phyloP scores from a whole-genome alignment of 495 filamentous ascomycete genomes.

The Lineolata rhizophorae region DNA sequence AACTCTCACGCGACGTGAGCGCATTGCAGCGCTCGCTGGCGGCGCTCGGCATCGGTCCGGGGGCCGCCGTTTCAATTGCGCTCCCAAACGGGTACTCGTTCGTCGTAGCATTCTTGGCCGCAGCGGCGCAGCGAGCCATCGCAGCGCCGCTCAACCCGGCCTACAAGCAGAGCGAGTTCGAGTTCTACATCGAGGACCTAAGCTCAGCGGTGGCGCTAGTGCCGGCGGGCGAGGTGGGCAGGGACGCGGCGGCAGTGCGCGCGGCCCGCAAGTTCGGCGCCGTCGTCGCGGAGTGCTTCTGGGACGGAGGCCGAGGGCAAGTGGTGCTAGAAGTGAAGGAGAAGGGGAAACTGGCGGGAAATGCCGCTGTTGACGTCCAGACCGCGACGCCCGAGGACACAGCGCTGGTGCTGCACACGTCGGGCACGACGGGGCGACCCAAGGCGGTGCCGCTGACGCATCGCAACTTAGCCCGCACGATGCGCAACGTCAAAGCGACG shows the following conservation, averaged over 20 bases:
- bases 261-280: constrained; percentile 55
- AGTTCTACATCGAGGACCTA: constrained; percentile 75
- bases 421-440: constrained; percentile 62
- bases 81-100: constrained; percentile 65
- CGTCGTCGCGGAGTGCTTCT: constrained; percentile 63
- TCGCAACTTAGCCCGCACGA: neutral
- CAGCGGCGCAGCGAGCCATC: constrained; percentile 53
- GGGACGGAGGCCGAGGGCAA: constrained; percentile 40
- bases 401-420: constrained; percentile 47
- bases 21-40: constrained; percentile 54
- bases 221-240: constrained; percentile 38
- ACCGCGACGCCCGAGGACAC: constrained; percentile 30
- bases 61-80: constrained; percentile 51
- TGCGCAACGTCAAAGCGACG: constrained; percentile 44
- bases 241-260: constrained; percentile 41
- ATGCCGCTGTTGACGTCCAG: constrained; percentile 24
- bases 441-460: constrained; percentile 36
- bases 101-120: constrained; percentile 58
- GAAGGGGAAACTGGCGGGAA: constrained; percentile 37
- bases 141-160: constrained; percentile 51
- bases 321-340: constrained; percentile 59
- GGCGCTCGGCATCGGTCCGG: constrained; percentile 37
- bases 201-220: constrained; percentile 53
- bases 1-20: constrained; percentile 35
- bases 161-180: constrained; percentile 73